Base-by-base conservation (phyloP, 768 basidiomycete species). In the Suillus hirtellus region DNA sequence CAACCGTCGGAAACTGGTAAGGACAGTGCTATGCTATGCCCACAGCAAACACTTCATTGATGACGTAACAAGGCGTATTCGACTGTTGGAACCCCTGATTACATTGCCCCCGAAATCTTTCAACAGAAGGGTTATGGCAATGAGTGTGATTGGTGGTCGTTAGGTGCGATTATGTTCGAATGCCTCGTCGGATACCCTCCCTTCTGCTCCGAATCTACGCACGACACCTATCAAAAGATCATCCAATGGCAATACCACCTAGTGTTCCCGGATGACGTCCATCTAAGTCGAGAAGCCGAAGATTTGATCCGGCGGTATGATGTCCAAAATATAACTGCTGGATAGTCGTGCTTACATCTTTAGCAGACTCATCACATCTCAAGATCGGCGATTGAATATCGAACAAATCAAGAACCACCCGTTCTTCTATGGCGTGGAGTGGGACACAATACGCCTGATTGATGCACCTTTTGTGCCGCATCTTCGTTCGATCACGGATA, bases 101-200 rank as follows among this genome's bases (percentile, higher is more conserved):
- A 97, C 76, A 97, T 98, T 69, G 95, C 96, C 3, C 95, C 96
- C 1, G 96, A 99, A 75, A 97, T 98, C 71, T 99, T 99, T 82
- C 76, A 90, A 64, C 94, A 96, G 74, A 89, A 93, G 72, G 97
- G 97, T n/a, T 99, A 99, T 74, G 95, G 93, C 27, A 93, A 96
- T 70, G 96, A 96, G 76, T 98, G 96, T 71, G 97, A 99, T 76
- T 99, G 96, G 95, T 99, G 97, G 97, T 97, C 96, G 9, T 83
- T 99, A 35, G 97, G 97, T 5, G 93, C 95, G 19, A 98, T 99
- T 80, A 96, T 94, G 91, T 99, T 97, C 74, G 96, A 99, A 77
- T 97, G 92, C 76, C 80, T 99, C 27, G 93, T 99, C 67, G 97
- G 97, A 61, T 99, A 97, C 76, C 95, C 96, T 27, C 95, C 95